Percentiles rank a stretch among this genome's conserved stretches.
These are phyloP conservation scores for Fusarium concolor DNA, from an alignment of 2,329 filamentous ascomycete species.

Conservation along the genomic window DNA sequence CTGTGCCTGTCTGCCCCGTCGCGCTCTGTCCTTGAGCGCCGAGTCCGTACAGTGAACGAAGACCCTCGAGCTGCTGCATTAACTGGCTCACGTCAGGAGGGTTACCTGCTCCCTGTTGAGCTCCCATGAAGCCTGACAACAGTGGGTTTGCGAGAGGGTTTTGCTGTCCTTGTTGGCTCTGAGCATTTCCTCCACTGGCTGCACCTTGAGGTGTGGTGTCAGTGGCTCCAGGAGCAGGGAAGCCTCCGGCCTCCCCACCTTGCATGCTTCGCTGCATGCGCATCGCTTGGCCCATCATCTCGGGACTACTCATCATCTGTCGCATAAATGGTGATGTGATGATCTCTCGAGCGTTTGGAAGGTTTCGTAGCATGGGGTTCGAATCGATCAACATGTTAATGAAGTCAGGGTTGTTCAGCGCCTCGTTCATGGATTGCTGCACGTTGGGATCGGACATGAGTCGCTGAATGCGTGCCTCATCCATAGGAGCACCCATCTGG, in stretches of 20 bases:
- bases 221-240: slow-evolving; percentile 91
- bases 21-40: slow-evolving; percentile 44
- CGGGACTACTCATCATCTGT: slow-evolving; percentile 92
- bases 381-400: slow-evolving; percentile 94
- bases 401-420: slow-evolving; percentile 93
- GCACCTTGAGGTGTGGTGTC: slow-evolving; percentile 78
- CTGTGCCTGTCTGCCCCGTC: slow-evolving; percentile 43
- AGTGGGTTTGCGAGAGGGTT: slow-evolving; percentile 59
- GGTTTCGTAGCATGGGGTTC: slow-evolving; percentile 83
- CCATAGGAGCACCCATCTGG: slow-evolving; percentile 89
- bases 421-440: slow-evolving; percentile 89
- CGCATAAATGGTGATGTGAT: slow-evolving; percentile 90
- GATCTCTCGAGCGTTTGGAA: slow-evolving; percentile 83
- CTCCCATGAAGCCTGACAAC: slow-evolving; percentile 42
- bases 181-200: slow-evolving; percentile 48
- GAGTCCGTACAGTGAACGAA: slow-evolving; percentile 49
- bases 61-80: slow-evolving; percentile 46
- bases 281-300: slow-evolving; percentile 83
- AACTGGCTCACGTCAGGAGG: slow-evolving; percentile 33
- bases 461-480: slow-evolving; percentile 81
- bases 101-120: slow-evolving; percentile 27
- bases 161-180: slow-evolving; percentile 51
- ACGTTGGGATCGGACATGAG: slow-evolving; percentile 92
- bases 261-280: slow-evolving; percentile 82
- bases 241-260: slow-evolving; percentile 67